Conservation (phyloP, 306 rosid species). For the Medicago arabica region DNA sequence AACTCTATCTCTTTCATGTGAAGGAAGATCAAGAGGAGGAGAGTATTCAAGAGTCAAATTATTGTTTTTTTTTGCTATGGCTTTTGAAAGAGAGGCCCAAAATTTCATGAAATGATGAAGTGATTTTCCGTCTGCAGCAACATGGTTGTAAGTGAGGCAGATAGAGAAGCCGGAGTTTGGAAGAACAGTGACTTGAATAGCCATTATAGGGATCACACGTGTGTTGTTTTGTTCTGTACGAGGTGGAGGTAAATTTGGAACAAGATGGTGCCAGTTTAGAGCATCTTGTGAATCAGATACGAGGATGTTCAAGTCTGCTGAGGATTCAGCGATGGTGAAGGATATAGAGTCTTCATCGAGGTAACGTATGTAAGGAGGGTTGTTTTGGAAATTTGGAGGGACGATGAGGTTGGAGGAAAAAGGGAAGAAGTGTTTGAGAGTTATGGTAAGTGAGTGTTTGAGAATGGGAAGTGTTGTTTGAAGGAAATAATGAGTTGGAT, state of each 20-base stretch:
- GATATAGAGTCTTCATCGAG: constrained; percentile 1
- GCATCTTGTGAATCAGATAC: constrained; percentile 30
- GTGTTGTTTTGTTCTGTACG: not conserved
- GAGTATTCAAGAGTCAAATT: not conserved
- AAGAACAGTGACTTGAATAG: constrained; percentile 41
- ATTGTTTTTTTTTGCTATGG: not conserved
- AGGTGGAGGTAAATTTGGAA: constrained; percentile 16
- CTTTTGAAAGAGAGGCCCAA: constrained; percentile 47
- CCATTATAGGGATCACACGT: constrained; percentile 23
- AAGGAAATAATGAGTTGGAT: constrained; percentile 37
- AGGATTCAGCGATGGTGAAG: constrained; percentile 33
- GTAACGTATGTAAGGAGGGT: constrained; percentile 46
- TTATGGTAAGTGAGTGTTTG: constrained; percentile 50
- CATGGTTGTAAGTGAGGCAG: constrained; percentile 31
- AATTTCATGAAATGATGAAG: constrained; percentile 46
- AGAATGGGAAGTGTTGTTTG: constrained; percentile 46
- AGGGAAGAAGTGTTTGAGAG: constrained; percentile 56
- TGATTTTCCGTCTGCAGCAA: constrained; percentile 31
- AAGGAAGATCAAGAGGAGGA: constrained; percentile 34
- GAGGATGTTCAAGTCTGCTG: constrained; percentile 22
- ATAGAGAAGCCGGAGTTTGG: constrained; percentile 40
- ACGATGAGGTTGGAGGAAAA: constrained; percentile 32
- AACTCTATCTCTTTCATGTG: constrained; percentile 28
- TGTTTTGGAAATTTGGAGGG: constrained; percentile 21
- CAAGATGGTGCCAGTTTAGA: constrained; percentile 34